Evolutionary conservation across 164 flowering plant species (phyloP).

Genomic region (Sedum album): DNA sequence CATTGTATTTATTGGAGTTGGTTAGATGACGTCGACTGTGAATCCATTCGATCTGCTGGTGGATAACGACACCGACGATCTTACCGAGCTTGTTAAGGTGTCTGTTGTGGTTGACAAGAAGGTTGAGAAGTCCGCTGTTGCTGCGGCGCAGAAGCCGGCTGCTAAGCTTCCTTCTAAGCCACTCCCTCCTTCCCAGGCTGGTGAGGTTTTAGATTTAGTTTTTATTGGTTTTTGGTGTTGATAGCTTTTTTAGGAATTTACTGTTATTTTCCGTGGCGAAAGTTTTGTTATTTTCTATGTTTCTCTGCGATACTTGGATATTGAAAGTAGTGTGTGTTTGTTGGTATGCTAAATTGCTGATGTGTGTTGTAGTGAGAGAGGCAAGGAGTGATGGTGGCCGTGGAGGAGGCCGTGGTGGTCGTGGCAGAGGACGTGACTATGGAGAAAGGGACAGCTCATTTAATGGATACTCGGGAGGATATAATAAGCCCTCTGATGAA

Average conservation of each 20-base stretch:
- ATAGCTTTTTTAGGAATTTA: background rate
- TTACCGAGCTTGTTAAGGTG: slow-evolving; percentile 20
- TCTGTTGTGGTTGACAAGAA: slow-evolving; percentile 22
- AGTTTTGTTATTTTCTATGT: background rate
- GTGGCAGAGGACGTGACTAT: slow-evolving; percentile 27
- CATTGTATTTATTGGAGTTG: too few relatives aligned
- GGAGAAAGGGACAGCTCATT: slow-evolving; percentile 39
- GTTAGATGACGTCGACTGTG: too few relatives aligned
- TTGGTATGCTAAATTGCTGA: background rate
- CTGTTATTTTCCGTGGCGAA: too few relatives aligned
- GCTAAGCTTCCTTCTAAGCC: slow-evolving; percentile 66
- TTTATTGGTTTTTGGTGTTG: background rate
- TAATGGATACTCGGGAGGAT: slow-evolving; percentile 29
- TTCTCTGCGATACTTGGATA: too few relatives aligned
- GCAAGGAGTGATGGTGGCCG: slow-evolving; percentile 42
- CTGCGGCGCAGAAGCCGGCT: slow-evolving; percentile 18
- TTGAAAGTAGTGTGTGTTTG: background rate
- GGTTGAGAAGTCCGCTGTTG: slow-evolving; percentile 9
- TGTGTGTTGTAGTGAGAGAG: slow-evolving; percentile 35
- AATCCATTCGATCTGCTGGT: too few relatives aligned
- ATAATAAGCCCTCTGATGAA: slow-evolving; percentile 27
- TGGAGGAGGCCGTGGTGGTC: slow-evolving; percentile 34
- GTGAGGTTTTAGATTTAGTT: slow-evolving; percentile 23
- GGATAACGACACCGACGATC: slow-evolving; percentile 38
- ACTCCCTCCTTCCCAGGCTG: slow-evolving; percentile 71